A percentile compares a stretch with the other conserved stretches of the same genome.
These are phyloP conservation scores for Phylloporus arenicola DNA, from an alignment of 768 basidiomycete genomes.

Conservation along the genomic window DNA sequence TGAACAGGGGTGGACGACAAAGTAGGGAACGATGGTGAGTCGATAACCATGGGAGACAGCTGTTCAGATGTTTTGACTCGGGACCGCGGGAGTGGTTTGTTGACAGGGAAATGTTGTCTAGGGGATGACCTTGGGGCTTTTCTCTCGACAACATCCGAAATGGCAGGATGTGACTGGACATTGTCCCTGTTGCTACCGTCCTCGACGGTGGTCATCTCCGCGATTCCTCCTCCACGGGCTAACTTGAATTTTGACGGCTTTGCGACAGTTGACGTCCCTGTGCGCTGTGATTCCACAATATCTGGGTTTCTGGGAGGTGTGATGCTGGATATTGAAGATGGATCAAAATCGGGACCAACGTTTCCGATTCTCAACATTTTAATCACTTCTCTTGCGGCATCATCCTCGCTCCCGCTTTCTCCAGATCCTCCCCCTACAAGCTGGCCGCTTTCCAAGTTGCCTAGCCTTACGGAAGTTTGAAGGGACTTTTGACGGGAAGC, in stretches of 20 bases:
- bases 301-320: not conserved
- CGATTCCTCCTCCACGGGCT: constrained; percentile 7
- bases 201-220: constrained; percentile 12
- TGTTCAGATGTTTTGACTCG: constrained; percentile 1
- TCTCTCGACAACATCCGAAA: constrained; percentile 24
- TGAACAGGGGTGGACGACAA: constrained; percentile 1
- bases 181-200: constrained; percentile 27
- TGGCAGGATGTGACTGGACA: constrained; percentile 30
- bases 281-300: not conserved
- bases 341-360: constrained; percentile 40
- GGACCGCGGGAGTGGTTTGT: constrained; percentile 9
- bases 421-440: constrained; percentile 47
- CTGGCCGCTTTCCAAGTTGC: constrained; percentile 47
- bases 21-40: constrained; percentile 18
- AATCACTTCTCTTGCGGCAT: constrained; percentile 44
- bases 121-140: constrained; percentile 10
- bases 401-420: constrained; percentile 53
- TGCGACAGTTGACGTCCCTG: constrained; percentile 3
- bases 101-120: constrained; percentile 13
- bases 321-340: constrained; percentile 2
- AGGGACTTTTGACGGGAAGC: constrained; percentile 43
- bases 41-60: constrained; percentile 11
- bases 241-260: constrained; percentile 48
- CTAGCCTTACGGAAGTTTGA: constrained; percentile 49
- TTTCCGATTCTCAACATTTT: constrained; percentile 50